phyloP scores from a whole-genome alignment of 2,329 filamentous ascomycete species.

The Fusarium chuoi region DNA sequence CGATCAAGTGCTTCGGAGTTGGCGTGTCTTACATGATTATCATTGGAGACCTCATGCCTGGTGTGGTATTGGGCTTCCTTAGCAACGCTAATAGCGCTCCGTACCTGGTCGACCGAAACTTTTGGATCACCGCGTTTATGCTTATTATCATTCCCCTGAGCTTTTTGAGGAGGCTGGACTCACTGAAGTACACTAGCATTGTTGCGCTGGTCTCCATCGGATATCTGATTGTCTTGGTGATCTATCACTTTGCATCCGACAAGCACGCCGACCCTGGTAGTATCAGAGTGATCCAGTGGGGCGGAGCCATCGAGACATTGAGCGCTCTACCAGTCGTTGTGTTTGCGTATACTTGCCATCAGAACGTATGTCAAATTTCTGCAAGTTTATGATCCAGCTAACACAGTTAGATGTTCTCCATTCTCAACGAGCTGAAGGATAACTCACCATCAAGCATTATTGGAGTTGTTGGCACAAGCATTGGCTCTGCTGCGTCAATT shows the following conservation, averaged over 20 bases:
- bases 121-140: conserved; percentile 99
- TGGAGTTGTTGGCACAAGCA: conserved; percentile 82
- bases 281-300: conserved; percentile 81
- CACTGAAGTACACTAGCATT: conserved; percentile 95
- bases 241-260: conserved; percentile 91
- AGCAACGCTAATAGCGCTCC: conserved; percentile 67
- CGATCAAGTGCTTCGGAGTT: conserved; percentile 97
- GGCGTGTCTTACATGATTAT: conserved; percentile 98
- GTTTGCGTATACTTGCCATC: conserved; percentile 99
- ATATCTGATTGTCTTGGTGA: conserved; percentile 90
- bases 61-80: conserved; percentile 85
- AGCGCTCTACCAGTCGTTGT: conserved; percentile 94
- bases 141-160: conserved; percentile 93
- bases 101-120: conserved; percentile 89
- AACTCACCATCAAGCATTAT: conserved; percentile 80
- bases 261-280: conserved; percentile 77
- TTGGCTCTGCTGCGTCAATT: conserved; percentile 85
- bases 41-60: conserved; percentile 97
- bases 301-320: conserved; percentile 79
- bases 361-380: conserved; percentile 73
- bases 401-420: conserved; percentile 87
- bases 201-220: conserved; percentile 92
- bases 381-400: background rate
- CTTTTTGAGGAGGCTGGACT: conserved; percentile 90
- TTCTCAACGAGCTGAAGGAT: conserved; percentile 92